phyloP scores from a whole-genome alignment of 495 filamentous ascomycete species.

The Penicillium subrubescens region DNA sequence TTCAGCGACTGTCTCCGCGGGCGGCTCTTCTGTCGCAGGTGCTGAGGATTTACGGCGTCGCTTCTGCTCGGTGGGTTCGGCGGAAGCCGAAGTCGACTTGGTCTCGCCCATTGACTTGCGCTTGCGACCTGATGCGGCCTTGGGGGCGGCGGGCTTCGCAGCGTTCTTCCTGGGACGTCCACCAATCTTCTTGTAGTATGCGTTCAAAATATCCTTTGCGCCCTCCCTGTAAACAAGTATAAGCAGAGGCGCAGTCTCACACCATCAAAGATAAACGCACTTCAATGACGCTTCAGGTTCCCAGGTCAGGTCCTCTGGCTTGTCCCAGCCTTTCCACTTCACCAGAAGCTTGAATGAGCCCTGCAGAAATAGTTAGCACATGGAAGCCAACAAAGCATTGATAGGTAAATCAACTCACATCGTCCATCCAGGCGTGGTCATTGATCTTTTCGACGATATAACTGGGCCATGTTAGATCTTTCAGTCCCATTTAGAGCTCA shows the following conservation, averaged over 20 bases:
- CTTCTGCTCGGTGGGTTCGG: slow-evolving; percentile 28
- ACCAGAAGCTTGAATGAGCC: slow-evolving; percentile 51
- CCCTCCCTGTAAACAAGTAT: slow-evolving; percentile 40
- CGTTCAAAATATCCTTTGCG: slow-evolving; percentile 54
- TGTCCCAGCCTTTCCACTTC: slow-evolving; percentile 67
- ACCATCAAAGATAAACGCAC: slow-evolving; percentile 26
- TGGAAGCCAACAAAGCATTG: not conserved
- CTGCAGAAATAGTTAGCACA: slow-evolving; percentile 32
- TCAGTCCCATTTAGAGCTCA: not conserved
- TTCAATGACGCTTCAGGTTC: slow-evolving; percentile 61
- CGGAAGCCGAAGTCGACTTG: slow-evolving; percentile 25
- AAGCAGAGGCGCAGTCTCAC: slow-evolving; percentile 14
- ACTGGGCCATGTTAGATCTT: slow-evolving; percentile 44
- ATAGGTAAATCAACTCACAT: slow-evolving; percentile 28
- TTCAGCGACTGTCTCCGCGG: slow-evolving; percentile 15
- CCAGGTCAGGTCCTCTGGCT: slow-evolving; percentile 57
- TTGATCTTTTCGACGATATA: slow-evolving; percentile 63
- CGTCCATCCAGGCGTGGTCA: slow-evolving; percentile 45
- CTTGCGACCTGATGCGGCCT: slow-evolving; percentile 31
- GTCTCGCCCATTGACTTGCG: slow-evolving; percentile 41
- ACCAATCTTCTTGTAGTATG: slow-evolving; percentile 59
- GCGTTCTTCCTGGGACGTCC: slow-evolving; percentile 50
- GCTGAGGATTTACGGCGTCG: slow-evolving; percentile 25
- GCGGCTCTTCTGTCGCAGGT: slow-evolving; percentile 24
- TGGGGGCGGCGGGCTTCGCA: slow-evolving; percentile 24